A percentile compares a stretch with the other conserved stretches of the same genome.
Conservation (phyloP, 2,329 filamentous ascomycete species). For the Neofusicoccum parvum region DNA sequence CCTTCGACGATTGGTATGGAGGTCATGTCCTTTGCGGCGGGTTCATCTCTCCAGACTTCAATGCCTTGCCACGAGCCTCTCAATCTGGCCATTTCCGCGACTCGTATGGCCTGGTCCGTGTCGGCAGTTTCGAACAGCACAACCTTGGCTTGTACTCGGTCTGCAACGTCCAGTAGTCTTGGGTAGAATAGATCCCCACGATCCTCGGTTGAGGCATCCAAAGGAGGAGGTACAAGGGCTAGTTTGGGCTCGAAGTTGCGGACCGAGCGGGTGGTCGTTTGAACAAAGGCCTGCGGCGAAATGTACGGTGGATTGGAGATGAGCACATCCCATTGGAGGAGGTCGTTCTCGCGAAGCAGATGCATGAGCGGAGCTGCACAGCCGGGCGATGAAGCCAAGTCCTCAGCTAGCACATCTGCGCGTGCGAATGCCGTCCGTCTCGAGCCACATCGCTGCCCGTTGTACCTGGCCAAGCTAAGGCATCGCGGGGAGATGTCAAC, state of each 20-base stretch:
- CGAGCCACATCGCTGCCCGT: slow-evolving; percentile 40
- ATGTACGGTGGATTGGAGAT: slow-evolving; percentile 93
- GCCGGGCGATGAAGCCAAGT: neutral
- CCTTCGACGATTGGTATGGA: neutral
- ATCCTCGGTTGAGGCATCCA: neutral
- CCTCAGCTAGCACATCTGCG: slow-evolving; percentile 12
- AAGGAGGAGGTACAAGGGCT: slow-evolving; percentile 64
- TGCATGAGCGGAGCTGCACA: neutral
- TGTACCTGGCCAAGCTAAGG: slow-evolving; percentile 65
- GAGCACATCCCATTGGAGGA: slow-evolving; percentile 53
- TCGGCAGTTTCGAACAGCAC: slow-evolving; percentile 74
- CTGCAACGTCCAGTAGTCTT: slow-evolving; percentile 61
- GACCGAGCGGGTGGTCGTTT: slow-evolving; percentile 71
- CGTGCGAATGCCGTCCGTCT: slow-evolving; percentile 18
- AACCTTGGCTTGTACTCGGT: slow-evolving; percentile 53
- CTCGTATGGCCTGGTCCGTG: slow-evolving; percentile 65
- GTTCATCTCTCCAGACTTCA: slow-evolving; percentile 72
- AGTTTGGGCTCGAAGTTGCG: slow-evolving; percentile 77
- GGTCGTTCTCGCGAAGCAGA: neutral
- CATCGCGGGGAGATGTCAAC: slow-evolving; percentile 73
- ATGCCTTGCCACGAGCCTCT: slow-evolving; percentile 42
- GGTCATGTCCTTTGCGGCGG: slow-evolving; percentile 37
- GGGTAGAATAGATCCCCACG: slow-evolving; percentile 67
- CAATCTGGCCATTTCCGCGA: slow-evolving; percentile 54
- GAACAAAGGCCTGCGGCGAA: slow-evolving; percentile 64